Base-by-base conservation (phyloP, 2,329 filamentous ascomycete genomes). In the Geoglossum cookeanum region DNA sequence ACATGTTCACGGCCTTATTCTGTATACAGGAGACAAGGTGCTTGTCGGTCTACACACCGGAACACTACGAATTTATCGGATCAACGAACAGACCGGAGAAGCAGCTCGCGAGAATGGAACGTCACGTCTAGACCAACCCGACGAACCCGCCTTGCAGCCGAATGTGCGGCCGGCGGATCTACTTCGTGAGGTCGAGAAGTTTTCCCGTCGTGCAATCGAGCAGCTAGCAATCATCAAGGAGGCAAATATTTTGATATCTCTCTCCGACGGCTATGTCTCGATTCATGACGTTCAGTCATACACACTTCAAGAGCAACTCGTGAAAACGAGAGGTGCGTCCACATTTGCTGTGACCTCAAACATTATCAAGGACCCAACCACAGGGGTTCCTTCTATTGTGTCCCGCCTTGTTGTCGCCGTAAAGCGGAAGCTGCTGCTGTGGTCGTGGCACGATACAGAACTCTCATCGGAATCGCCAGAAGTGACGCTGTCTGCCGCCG, bases 361-460 rank as follows among this genome's bases (percentile, higher is more conserved):
- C 69, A 94, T 97, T 57, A 85, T 94, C 63, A 91, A 92, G 68
- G 92, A 98, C 68, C 73, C 82, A 4, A 80, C 81, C 55, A 95
- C 88, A 0, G 86, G 86, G 29, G 90, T 98, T 55, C 90, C 89
- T 0, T 87, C 91, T 63, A 94, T 98, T 58, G 90, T 97, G 62
- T 94, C 88, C 57, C 78, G 89, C 42, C 74, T 98, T 55, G 92
- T 89, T 5, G 91, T 98, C 9, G 89, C 89, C 3, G 87, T 96
- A 37, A 97, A 97, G 75, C 78, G 92, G 65, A 86, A 87, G 64
- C 75, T 98, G 56, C 69, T 97, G 60, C 71, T 96, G 57, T 98
- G 92, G 90, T 87, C 84, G 65, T 98, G 94, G 92, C 85, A 92
- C 64, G 90, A 95, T 68, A 92, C 89, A 74, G 92, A 97, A 72